Conservation (phyloP, 768 basidiomycete species). For the Amylocystis lapponica region DNA sequence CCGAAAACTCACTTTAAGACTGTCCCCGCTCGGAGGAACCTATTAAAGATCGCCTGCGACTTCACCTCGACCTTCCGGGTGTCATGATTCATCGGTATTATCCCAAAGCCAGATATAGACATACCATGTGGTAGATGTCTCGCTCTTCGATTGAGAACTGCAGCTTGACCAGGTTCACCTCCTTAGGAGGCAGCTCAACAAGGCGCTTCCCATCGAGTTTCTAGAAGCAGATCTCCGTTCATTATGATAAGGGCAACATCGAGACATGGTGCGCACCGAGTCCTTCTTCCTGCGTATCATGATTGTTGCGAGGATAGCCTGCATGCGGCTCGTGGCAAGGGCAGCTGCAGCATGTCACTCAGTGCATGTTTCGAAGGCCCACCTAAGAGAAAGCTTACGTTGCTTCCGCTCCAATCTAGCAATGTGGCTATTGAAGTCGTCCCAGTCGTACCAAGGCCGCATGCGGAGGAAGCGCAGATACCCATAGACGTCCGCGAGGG, state of each 20-base stretch:
- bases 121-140: slow-evolving; percentile 54
- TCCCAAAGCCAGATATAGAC: neutral
- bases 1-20: slow-evolving; percentile 51
- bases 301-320: slow-evolving; percentile 48
- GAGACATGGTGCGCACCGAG: slow-evolving; percentile 7
- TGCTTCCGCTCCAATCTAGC: slow-evolving; percentile 39
- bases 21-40: slow-evolving; percentile 54
- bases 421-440: slow-evolving; percentile 30
- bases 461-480: slow-evolving; percentile 36
- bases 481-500: slow-evolving; percentile 47
- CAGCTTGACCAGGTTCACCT: slow-evolving; percentile 42
- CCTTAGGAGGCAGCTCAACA: slow-evolving; percentile 59
- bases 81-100: neutral
- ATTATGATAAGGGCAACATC: neutral
- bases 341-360: slow-evolving; percentile 30
- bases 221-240: no score
- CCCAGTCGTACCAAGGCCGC: slow-evolving; percentile 38
- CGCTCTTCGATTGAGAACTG: slow-evolving; percentile 58
- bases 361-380: neutral
- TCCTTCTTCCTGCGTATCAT: slow-evolving; percentile 52
- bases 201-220: slow-evolving; percentile 60
- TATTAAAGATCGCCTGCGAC: slow-evolving; percentile 59
- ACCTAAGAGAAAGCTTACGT: slow-evolving; percentile 32
- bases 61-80: slow-evolving; percentile 40
- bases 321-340: slow-evolving; percentile 52